phyloP scores from a whole-genome alignment of 2,329 filamentous ascomycete species.

The Cercospora berteroae region DNA sequence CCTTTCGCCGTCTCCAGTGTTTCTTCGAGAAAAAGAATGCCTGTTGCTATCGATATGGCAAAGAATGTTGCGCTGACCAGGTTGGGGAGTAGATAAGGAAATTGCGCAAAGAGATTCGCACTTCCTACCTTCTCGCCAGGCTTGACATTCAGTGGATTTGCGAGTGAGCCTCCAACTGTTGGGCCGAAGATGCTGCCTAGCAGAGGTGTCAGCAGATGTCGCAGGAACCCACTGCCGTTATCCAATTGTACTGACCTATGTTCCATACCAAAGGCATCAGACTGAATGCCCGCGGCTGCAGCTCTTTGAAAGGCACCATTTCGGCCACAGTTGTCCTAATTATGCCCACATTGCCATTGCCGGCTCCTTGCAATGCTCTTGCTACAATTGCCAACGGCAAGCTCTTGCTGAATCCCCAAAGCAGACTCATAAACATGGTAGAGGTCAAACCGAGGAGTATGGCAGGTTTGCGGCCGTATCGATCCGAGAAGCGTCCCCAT shows the following conservation, averaged over 20 bases:
- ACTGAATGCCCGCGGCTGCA: constrained; percentile 86
- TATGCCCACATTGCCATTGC: constrained; percentile 84
- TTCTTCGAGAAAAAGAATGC: constrained; percentile 79
- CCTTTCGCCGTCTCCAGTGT: constrained; percentile 71
- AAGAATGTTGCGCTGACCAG: constrained; percentile 75
- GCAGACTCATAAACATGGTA: constrained; percentile 76
- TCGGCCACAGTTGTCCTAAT: constrained; percentile 83
- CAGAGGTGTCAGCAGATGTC: neutral
- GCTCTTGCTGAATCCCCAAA: constrained; percentile 81
- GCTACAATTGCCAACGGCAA: constrained; percentile 76
- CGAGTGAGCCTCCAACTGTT: constrained; percentile 80
- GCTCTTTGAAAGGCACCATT: constrained; percentile 79
- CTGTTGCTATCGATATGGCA: constrained; percentile 69
- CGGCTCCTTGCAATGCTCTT: constrained; percentile 74
- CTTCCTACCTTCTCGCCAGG: constrained; percentile 48
- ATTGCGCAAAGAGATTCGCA: constrained; percentile 68
- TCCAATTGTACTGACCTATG: constrained; percentile 50
- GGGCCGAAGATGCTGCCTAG: constrained; percentile 76
- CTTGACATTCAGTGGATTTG: constrained; percentile 73
- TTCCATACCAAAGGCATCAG: constrained; percentile 93
- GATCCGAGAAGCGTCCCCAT: constrained; percentile 80
- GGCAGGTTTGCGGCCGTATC: constrained; percentile 75
- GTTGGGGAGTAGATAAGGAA: constrained; percentile 83
- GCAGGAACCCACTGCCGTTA: neutral
- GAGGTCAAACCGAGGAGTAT: constrained; percentile 71